A percentile compares a stretch with the other conserved stretches of the same genome.
Evolutionary conservation across 169 alveolate genomes (phyloP).

Genomic region (Toxoplasma gondii): DNA sequence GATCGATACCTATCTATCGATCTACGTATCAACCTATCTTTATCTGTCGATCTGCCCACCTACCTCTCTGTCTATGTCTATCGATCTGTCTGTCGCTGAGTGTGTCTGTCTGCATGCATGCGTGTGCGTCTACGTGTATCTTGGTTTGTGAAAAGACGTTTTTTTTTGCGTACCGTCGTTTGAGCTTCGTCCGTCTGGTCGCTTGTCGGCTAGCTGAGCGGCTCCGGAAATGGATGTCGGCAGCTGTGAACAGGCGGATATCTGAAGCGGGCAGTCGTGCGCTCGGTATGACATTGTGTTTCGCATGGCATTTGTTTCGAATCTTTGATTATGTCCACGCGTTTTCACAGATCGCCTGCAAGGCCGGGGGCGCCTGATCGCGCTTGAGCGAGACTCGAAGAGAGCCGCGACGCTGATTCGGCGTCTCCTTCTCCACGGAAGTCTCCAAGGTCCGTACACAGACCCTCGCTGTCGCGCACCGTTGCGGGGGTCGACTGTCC

Average conservation of each 20-base stretch:
- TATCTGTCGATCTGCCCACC: no score
- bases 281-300: no score
- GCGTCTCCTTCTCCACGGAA: conserved; percentile 40
- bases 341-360: conserved; percentile 1
- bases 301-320: no score
- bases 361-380: conserved; percentile 59
- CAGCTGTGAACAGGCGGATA: neutral
- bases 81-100: no score
- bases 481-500: neutral
- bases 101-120: neutral
- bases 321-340: no score
- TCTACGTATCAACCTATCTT: no score
- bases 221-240: no score
- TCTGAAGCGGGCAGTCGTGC: neutral
- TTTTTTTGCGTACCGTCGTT: no score
- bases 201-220: no score
- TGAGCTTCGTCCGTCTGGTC: no score
- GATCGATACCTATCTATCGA: no score
- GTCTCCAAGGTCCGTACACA: neutral
- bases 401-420: conserved; percentile 61
- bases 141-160: neutral
- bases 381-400: conserved; percentile 60
- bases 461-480: neutral
- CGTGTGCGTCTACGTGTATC: neutral
- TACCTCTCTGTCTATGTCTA: no score